Evolutionary conservation across 257 asterid genomes (phyloP), one percentile per base, ranked within the genome.

Genomic region (Nicotiana undulata): DNA sequence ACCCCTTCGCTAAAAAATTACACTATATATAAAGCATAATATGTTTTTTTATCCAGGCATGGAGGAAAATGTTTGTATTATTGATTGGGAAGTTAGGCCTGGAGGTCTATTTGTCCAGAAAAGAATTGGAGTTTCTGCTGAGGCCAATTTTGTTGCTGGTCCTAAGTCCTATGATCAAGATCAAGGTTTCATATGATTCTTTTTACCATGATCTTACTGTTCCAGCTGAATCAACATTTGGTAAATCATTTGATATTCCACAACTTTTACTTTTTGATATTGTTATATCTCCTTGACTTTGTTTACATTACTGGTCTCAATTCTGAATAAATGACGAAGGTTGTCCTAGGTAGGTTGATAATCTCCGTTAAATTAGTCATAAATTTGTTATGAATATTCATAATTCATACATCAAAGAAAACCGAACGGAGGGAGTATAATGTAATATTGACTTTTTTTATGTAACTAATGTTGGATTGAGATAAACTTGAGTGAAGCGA

Each of bases 51-150:
- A 4, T 32, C n/a, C n/a, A n/a, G n/a, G n/a, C n/a, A n/a, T n/a
- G n/a, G 80, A 44, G 60, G 8, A 0, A 72, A 44, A 72, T 5
- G 28, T 3, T 68, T 68, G 81, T 34, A 44, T 63, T 2, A 82
- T 85, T 64, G 88, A 82, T 56, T 85, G 88, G 88, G 85, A 85
- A 46, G 76, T 85, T 65, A 82, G 88, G 46, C 85, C 88, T 65
- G 67, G 88, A 17, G 88, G 88, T 4, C 20, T 85, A 80, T 85
- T 85, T 26, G 88, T 85, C 66, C 88, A 85, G 65, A 82, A 76
- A 80, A 85, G 88, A 66, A 63, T 32, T 26, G 32, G 59, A 32
- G 67, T 63, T 60, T 8, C 76, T 15, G 56, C 12, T 13, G 68
- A 60, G 16, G 55, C 31, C 24, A 77, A 40, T 59, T n/a, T 22